phyloP scores from a whole-genome alignment of 2,329 filamentous ascomycete species.

The Venturia asperata region DNA sequence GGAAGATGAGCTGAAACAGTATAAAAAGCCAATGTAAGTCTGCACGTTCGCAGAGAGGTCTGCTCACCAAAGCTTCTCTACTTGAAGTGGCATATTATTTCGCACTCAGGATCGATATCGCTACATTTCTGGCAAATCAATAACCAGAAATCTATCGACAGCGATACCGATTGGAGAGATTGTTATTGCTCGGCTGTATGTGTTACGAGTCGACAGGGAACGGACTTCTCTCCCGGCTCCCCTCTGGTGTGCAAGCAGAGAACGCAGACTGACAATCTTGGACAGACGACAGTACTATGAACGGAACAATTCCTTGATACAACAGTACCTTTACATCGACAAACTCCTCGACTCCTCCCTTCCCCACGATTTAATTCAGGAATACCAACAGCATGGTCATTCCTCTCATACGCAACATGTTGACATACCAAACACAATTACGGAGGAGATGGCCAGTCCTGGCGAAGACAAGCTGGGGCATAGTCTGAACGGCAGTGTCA shows the following conservation, averaged over 20 bases:
- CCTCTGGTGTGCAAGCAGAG: not conserved
- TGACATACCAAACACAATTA: constrained; percentile 65
- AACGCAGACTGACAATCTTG: constrained; percentile 20
- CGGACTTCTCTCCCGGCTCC: not conserved
- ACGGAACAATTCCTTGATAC: constrained; percentile 78
- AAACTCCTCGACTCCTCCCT: constrained; percentile 81
- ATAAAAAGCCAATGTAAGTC: constrained; percentile 62
- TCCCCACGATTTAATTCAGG: constrained; percentile 85
- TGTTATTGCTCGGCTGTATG: not conserved
- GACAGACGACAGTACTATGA: constrained; percentile 73
- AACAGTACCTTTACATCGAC: constrained; percentile 92
- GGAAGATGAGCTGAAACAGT: constrained; percentile 62
- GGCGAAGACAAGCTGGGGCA: constrained; percentile 16
- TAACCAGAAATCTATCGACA: not conserved
- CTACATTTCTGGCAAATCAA: not conserved
- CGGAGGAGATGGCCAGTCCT: constrained; percentile 52
- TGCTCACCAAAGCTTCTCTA: too few species aligned
- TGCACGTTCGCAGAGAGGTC: not conserved
- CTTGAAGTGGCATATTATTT: too few species aligned
- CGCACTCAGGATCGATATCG: not conserved
- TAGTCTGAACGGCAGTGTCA: constrained; percentile 20
- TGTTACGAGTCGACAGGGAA: not conserved
- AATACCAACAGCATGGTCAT: constrained; percentile 57
- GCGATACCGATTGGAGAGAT: too few species aligned
- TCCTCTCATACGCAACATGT: not conserved